Evolutionary conservation across 345 rosid species (phyloP).

Genomic region (Eucalyptus erythrocorys): DNA sequence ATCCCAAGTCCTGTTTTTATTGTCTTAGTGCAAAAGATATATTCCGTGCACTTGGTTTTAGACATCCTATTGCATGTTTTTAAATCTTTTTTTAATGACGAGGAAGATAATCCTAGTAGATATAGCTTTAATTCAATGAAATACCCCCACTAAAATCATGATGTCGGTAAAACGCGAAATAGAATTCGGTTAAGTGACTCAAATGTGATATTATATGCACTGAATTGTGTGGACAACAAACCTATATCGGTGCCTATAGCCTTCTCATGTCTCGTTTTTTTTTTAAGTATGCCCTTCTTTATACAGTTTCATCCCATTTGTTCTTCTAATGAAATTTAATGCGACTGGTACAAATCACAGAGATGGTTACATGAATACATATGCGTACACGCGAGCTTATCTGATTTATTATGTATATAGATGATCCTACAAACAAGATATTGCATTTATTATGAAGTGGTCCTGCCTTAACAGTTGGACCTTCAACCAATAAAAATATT

Average conservation of each 20-base stretch:
- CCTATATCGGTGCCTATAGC: background rate
- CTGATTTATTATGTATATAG: background rate
- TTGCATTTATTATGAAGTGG: background rate
- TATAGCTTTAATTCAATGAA: background rate
- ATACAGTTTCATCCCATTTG: background rate
- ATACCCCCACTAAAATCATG: background rate
- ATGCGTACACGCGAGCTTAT: background rate
- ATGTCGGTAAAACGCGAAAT: background rate
- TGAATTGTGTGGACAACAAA: background rate
- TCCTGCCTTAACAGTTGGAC: background rate
- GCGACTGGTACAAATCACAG: background rate
- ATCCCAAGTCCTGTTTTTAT: background rate
- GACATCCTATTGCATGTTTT: background rate
- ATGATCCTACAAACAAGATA: background rate
- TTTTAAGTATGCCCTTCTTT: background rate
- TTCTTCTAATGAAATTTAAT: background rate
- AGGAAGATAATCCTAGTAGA: background rate
- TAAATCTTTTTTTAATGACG: background rate
- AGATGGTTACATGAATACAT: background rate
- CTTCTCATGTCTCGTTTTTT: background rate
- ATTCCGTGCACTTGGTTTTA: background rate
- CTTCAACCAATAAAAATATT: background rate
- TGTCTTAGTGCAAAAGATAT: background rate
- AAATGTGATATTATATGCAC: background rate
- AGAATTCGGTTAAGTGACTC: background rate